Evolutionary conservation across 108 stramenopile species (phyloP).

Genomic region (Fragilaria crotonensis): DNA sequence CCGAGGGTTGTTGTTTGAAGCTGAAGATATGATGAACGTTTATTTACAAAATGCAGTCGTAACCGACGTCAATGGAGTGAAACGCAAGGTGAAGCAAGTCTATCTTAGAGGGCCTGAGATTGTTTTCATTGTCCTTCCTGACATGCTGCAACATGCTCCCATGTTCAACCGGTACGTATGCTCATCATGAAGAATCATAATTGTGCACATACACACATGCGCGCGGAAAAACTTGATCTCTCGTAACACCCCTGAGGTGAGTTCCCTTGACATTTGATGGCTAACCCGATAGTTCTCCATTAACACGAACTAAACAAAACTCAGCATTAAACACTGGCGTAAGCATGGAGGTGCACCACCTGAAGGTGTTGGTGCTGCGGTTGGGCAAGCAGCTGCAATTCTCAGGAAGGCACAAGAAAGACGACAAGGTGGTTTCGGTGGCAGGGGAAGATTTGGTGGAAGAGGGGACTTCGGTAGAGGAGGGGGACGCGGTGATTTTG

Average conservation of each 20-base stretch:
- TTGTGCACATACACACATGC: background rate
- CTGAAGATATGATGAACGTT: conserved; percentile 88
- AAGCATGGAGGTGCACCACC: conserved; percentile 88
- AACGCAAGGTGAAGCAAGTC: conserved; percentile 68
- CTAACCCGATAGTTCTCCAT: background rate
- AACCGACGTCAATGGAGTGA: conserved; percentile 44
- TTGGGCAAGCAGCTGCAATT: conserved; percentile 87
- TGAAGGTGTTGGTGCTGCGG: conserved; percentile 82
- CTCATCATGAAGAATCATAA: background rate
- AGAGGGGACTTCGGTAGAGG: conserved; percentile 33
- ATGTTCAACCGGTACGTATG: conserved; percentile 74
- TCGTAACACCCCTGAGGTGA: background rate
- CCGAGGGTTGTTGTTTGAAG: conserved; percentile 81
- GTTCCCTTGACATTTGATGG: background rate
- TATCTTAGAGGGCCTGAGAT: conserved; percentile 77
- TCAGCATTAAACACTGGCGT: conserved; percentile 84
- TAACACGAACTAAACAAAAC: background rate
- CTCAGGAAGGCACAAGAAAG: conserved; percentile 77
- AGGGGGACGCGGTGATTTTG: conserved; percentile 26
- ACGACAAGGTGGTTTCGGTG: conserved; percentile 51
- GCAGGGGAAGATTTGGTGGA: conserved; percentile 48
- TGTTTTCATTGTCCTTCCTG: conserved; percentile 79
- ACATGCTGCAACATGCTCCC: conserved; percentile 84
- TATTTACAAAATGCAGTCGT: conserved; percentile 80
- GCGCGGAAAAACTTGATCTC: background rate